Evolutionary conservation across 2,329 filamentous ascomycete genomes (phyloP).

Genomic region (Clathrospora elynae): DNA sequence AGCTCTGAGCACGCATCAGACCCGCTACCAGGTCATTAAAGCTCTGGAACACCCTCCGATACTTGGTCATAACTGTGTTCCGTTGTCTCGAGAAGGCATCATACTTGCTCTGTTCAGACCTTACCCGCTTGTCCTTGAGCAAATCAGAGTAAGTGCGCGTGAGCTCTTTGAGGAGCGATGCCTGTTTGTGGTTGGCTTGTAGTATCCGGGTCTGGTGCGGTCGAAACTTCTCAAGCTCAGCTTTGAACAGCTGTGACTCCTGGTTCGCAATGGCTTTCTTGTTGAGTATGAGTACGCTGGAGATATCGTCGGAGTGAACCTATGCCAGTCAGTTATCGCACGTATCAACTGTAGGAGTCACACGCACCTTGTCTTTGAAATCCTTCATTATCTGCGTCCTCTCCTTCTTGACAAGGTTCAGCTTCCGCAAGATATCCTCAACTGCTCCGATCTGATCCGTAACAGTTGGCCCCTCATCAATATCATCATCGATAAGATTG

Average conservation of each 20-base stretch:
- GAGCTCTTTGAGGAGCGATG: constrained; percentile 91
- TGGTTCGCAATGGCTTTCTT: constrained; percentile 95
- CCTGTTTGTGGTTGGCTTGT: constrained; percentile 94
- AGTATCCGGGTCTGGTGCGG: constrained; percentile 89
- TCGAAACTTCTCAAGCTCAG: constrained; percentile 96
- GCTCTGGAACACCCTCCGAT: constrained; percentile 89
- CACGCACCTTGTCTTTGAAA: constrained; percentile 88
- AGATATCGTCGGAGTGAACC: constrained; percentile 97
- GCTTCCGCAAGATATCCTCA: constrained; percentile 86
- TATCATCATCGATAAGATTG: constrained; percentile 89
- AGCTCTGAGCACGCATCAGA: constrained; percentile 83
- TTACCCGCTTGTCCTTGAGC: constrained; percentile 90
- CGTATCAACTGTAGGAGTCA: not conserved
- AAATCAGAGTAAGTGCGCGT: constrained; percentile 85
- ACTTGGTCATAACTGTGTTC: constrained; percentile 79
- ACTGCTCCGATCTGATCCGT: constrained; percentile 87
- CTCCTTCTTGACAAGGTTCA: constrained; percentile 91
- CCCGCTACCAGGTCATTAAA: constrained; percentile 89
- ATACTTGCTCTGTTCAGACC: constrained; percentile 93
- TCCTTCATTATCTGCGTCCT: constrained; percentile 92
- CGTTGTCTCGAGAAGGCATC: constrained; percentile 84
- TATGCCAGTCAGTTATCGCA: constrained; percentile 46
- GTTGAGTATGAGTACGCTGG: constrained; percentile 94
- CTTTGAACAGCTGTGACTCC: constrained; percentile 89
- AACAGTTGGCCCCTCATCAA: constrained; percentile 80